These are phyloP conservation scores for Aspergillus sp. DNA, from an alignment of 2,329 filamentous ascomycete species.

Conservation along the genomic window DNA sequence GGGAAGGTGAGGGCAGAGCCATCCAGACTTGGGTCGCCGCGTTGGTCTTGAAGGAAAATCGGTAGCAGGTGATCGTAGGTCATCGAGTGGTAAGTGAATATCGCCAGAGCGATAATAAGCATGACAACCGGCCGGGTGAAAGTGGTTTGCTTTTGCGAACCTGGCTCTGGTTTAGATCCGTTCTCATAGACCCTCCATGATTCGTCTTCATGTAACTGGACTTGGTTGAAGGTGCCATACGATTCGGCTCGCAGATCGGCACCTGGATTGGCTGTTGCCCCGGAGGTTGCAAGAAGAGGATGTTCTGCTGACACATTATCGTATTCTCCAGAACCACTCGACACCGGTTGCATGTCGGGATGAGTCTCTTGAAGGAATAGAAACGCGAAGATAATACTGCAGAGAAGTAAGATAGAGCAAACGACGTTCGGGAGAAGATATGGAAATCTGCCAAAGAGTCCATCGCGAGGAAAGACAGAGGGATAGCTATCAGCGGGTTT, in stretches of 20 bases:
- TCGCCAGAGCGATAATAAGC: constrained; percentile 76
- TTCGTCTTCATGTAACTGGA: constrained; percentile 55
- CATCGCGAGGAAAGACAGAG: constrained; percentile 62
- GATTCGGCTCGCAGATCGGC: constrained; percentile 75
- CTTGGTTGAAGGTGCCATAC: constrained; percentile 70
- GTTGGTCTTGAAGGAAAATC: constrained; percentile 82
- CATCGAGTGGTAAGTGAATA: constrained; percentile 96
- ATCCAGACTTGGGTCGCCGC: constrained; percentile 32
- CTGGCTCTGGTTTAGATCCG: constrained; percentile 43
- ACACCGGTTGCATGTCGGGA: constrained; percentile 68
- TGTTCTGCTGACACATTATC: constrained; percentile 60
- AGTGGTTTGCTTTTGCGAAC: constrained; percentile 43
- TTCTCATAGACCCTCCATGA: constrained; percentile 53
- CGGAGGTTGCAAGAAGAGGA: constrained; percentile 72
- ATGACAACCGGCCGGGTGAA: constrained; percentile 68
- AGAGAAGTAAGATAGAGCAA: constrained; percentile 71
- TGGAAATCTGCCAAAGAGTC: constrained; percentile 75
- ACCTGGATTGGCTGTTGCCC: constrained; percentile 69
- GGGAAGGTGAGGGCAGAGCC: constrained; percentile 55
- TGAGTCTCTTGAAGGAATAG: constrained; percentile 85
- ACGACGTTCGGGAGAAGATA: constrained; percentile 88
- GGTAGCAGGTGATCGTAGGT: constrained; percentile 88
- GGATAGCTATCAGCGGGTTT: constrained; percentile 76
- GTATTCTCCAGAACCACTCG: constrained; percentile 39
- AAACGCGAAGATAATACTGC: constrained; percentile 79